Percentiles rank a stretch among this genome's conserved stretches.
phyloP scores from a whole-genome alignment of 768 basidiomycete genomes.

The Naganishia antarctica region DNA sequence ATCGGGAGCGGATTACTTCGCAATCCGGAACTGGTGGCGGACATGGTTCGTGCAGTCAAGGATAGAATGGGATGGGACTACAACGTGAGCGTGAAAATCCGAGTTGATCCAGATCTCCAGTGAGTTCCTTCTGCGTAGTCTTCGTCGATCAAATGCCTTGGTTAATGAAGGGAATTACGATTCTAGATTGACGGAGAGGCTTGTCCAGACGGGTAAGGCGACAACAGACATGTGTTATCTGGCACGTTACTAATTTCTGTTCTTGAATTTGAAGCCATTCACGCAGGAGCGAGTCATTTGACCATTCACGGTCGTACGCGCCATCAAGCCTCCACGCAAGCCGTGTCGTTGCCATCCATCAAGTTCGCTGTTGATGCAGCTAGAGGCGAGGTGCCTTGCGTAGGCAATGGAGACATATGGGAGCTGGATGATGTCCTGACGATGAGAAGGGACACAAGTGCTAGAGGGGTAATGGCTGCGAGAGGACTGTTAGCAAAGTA shows the following conservation, averaged over 20 bases:
- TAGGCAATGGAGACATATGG: constrained; percentile 55
- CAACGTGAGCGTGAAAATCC: constrained; percentile 54
- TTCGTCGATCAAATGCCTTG: not conserved
- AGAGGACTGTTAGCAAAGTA: constrained; percentile 54
- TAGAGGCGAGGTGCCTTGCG: constrained; percentile 51
- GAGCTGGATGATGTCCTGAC: constrained; percentile 46
- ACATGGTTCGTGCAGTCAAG: constrained; percentile 52
- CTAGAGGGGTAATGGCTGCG: constrained; percentile 54
- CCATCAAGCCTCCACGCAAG: constrained; percentile 51
- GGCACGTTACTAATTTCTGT: too few species aligned
- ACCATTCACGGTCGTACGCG: constrained; percentile 55
- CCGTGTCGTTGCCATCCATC: constrained; percentile 51
- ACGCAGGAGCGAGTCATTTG: constrained; percentile 51
- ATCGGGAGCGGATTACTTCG: constrained; percentile 54
- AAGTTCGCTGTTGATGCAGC: constrained; percentile 52
- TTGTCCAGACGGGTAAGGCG: constrained; percentile 47
- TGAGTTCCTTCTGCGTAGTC: constrained; percentile 21
- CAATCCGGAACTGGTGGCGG: constrained; percentile 52
- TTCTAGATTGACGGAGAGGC: constrained; percentile 48
- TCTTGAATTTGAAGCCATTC: constrained; percentile 48
- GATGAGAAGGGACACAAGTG: constrained; percentile 50
- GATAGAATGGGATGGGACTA: constrained; percentile 52
- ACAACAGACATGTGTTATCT: too few species aligned
- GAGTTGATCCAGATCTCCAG: constrained; percentile 52
- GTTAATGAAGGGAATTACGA: too few species aligned